Evolutionary conservation across 2,329 filamentous ascomycete genomes (phyloP).

Genomic region (Cadophora sp.): DNA sequence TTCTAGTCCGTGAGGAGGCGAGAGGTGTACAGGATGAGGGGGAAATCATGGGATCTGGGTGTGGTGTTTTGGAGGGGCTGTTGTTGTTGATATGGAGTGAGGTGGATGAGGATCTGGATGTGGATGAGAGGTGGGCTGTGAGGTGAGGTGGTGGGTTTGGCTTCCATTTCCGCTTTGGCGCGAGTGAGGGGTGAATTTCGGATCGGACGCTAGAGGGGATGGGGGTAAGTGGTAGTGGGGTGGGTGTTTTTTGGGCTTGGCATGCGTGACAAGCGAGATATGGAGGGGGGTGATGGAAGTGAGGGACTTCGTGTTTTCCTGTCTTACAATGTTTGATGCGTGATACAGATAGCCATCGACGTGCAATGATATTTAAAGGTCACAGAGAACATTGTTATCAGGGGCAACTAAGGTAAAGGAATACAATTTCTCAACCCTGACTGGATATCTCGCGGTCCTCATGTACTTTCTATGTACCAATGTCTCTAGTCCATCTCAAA

Average conservation of each 20-base stretch:
- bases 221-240: conserved; percentile 22
- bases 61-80: not conserved
- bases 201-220: conserved; percentile 1
- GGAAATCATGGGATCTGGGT: conserved; percentile 9
- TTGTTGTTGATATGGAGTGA: not conserved
- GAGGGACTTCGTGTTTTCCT: not conserved
- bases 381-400: not conserved
- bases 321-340: no score
- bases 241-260: conserved; percentile 7
- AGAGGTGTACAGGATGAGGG: not conserved
- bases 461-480: not conserved
- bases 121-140: not conserved
- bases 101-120: not conserved
- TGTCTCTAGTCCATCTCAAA: not conserved
- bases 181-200: conserved; percentile 13
- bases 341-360: no score
- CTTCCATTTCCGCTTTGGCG: not conserved
- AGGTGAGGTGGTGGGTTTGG: not conserved
- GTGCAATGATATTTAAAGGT: not conserved
- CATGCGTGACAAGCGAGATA: not conserved
- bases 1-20: not conserved
- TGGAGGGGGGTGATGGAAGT: not conserved
- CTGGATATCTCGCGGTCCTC: not conserved
- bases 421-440: not conserved
- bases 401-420: no score